These are phyloP conservation scores for Pseudoneurospora amorphoporcata DNA, from an alignment of 495 filamentous ascomycete species.

Conservation along the genomic window DNA sequence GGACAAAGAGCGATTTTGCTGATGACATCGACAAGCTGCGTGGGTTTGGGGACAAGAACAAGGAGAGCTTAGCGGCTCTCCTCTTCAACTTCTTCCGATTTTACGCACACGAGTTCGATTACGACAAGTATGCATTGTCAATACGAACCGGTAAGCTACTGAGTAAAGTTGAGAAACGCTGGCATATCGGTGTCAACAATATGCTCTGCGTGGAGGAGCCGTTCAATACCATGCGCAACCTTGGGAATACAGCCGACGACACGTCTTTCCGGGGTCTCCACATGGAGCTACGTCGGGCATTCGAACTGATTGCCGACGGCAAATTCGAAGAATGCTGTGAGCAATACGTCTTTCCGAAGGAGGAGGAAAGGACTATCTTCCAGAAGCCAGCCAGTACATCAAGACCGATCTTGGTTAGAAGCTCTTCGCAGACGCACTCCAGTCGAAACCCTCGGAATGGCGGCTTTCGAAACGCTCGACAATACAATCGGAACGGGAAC, in stretches of 20 bases:
- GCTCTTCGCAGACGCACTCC: slow-evolving; percentile 38
- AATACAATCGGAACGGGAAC: slow-evolving; percentile 38
- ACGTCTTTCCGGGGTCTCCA: slow-evolving; percentile 86
- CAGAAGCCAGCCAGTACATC: slow-evolving; percentile 54
- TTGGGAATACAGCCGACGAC: slow-evolving; percentile 94
- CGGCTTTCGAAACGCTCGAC: slow-evolving; percentile 46
- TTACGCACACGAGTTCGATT: slow-evolving; percentile 89
- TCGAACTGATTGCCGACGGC: slow-evolving; percentile 62
- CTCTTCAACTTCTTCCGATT: slow-evolving; percentile 91
- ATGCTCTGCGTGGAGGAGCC: slow-evolving; percentile 92
- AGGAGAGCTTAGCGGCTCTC: slow-evolving; percentile 69
- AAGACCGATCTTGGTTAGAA: slow-evolving; percentile 38
- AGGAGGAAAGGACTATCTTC: slow-evolving; percentile 61
- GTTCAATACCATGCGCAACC: slow-evolving; percentile 86
- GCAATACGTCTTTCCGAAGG: slow-evolving; percentile 72
- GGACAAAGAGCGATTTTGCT: slow-evolving; percentile 63
- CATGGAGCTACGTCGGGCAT: slow-evolving; percentile 78
- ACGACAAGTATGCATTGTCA: slow-evolving; percentile 73
- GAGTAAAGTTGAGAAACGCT: slow-evolving; percentile 78
- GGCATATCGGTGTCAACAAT: slow-evolving; percentile 68
- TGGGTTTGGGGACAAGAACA: slow-evolving; percentile 70
- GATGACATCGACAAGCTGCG: slow-evolving; percentile 67
- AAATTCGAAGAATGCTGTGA: slow-evolving; percentile 74
- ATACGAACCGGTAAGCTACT: slow-evolving; percentile 75
- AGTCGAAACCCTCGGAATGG: slow-evolving; percentile 47